Percentiles rank a stretch among this genome's conserved stretches.
These are phyloP conservation scores for Rhodomyrtus psidioides DNA, from an alignment of 441 rosid species.

Conservation along the genomic window DNA sequence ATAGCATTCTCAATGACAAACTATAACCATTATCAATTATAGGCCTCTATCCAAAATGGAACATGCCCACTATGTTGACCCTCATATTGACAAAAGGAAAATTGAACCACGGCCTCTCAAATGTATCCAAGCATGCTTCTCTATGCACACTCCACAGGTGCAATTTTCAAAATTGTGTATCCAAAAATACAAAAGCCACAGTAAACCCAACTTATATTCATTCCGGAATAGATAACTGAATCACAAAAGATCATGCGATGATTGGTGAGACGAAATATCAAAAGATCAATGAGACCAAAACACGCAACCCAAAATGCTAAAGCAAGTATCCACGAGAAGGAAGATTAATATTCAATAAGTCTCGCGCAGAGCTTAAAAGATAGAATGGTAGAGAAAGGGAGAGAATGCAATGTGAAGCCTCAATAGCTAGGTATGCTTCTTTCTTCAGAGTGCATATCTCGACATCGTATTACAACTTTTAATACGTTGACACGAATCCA, in stretches of 20 bases:
- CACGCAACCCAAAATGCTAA: background rate
- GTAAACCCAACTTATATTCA: background rate
- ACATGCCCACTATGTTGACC: background rate
- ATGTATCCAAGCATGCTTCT: background rate
- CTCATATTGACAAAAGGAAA: background rate
- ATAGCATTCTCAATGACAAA: background rate
- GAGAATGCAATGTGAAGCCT: background rate
- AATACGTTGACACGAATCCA: background rate
- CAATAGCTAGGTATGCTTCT: background rate
- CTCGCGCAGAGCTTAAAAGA: background rate
- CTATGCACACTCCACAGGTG: background rate
- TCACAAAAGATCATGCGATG: background rate
- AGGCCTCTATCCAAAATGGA: background rate
- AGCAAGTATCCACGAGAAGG: background rate
- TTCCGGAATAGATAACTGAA: background rate
- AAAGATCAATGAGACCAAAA: background rate
- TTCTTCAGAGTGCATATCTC: background rate
- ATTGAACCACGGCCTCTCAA: background rate
- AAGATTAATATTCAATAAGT: background rate
- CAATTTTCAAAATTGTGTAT: background rate
- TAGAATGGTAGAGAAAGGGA: background rate
- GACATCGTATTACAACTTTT: background rate
- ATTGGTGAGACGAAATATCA: background rate
- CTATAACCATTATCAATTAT: background rate
- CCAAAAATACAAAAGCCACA: background rate